phyloP scores from a whole-genome alignment of 495 filamentous ascomycete species.

The Beverwykella pulmonaria region DNA sequence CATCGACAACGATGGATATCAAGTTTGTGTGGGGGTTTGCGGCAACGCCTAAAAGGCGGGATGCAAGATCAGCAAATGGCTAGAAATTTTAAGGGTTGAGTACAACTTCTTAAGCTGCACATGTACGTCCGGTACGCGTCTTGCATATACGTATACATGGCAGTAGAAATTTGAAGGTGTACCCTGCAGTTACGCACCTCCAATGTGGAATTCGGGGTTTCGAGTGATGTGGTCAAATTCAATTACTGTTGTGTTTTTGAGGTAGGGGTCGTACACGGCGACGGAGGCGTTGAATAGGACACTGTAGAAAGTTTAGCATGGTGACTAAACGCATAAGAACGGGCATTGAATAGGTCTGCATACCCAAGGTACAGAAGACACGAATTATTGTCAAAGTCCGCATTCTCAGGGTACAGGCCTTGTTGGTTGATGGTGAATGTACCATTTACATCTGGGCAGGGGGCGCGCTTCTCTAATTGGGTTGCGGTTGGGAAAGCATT shows the following conservation, averaged over 20 bases:
- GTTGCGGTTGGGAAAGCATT: neutral
- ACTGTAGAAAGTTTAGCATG: neutral
- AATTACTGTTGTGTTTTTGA: neutral
- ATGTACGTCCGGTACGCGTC: too few species aligned
- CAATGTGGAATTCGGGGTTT: conserved; percentile 15
- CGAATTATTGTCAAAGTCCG: conserved; percentile 13
- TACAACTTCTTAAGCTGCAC: too few species aligned
- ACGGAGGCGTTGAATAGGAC: conserved; percentile 12
- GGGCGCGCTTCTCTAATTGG: neutral
- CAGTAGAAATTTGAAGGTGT: too few species aligned
- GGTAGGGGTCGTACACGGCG: conserved; percentile 16
- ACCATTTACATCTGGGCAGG: conserved; percentile 8
- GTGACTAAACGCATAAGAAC: neutral
- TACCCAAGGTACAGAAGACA: conserved; percentile 15
- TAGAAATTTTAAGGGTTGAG: too few species aligned
- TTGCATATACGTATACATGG: too few species aligned
- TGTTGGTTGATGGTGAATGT: conserved; percentile 6
- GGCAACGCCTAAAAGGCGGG: too few species aligned
- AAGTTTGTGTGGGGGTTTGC: conserved; percentile 11
- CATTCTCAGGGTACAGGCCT: conserved; percentile 13
- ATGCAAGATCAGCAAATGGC: too few species aligned
- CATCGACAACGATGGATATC: conserved; percentile 11
- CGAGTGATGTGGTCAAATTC: conserved; percentile 6
- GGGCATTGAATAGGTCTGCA: neutral
- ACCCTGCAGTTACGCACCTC: too few species aligned